phyloP scores from a whole-genome alignment of 495 filamentous ascomycete species.

The Xylaria intraflava region DNA sequence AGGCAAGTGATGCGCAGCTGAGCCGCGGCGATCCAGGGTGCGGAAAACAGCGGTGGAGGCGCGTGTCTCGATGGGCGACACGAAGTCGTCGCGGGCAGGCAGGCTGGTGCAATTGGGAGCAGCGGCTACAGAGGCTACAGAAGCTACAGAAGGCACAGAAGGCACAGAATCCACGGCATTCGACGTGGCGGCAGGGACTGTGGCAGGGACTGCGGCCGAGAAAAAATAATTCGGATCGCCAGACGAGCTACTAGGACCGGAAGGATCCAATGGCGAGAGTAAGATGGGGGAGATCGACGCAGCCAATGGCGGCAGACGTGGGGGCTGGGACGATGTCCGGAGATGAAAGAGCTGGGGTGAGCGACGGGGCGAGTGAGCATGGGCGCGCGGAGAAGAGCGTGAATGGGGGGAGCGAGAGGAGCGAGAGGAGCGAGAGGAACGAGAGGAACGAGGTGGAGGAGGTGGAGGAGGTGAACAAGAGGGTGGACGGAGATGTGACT shows the following conservation, averaged over 20 bases:
- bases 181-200: conserved; percentile 2
- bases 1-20: conserved; percentile 4
- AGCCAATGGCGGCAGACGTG: conserved; percentile 14
- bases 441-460: no score
- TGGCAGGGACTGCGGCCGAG: neutral
- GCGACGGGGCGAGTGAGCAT: conserved; percentile 9
- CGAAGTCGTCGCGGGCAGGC: no score
- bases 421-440: no score
- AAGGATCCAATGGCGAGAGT: neutral
- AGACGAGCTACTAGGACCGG: neutral
- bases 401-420: no score
- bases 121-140: no score
- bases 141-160: no score
- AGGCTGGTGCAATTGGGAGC: no score
- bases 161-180: conserved; percentile 17
- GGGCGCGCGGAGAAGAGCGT: neutral
- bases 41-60: conserved; percentile 14
- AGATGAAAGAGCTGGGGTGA: no score
- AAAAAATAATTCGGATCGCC: conserved; percentile 2
- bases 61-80: conserved; percentile 23
- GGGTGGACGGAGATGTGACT: neutral
- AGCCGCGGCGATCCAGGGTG: conserved; percentile 15
- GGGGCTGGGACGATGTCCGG: conserved; percentile 17
- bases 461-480: no score
- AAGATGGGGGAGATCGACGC: conserved; percentile 7